Conservation (phyloP, 2,329 filamentous ascomycete genomes). For the Fusarium proliferatum region DNA sequence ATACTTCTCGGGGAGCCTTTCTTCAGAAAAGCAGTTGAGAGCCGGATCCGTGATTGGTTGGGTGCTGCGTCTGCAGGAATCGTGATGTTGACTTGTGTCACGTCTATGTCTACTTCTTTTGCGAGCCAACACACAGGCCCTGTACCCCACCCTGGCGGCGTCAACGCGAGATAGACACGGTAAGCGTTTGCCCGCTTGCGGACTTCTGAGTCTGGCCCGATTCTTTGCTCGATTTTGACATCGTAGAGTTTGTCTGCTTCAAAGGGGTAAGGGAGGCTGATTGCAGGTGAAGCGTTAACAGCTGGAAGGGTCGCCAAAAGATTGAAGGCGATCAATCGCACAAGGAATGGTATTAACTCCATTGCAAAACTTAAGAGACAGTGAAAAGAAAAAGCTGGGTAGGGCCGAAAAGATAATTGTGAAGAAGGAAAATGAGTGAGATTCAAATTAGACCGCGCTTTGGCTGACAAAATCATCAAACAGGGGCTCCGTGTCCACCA, state of each 20-base stretch:
- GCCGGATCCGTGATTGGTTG: slow-evolving; percentile 19
- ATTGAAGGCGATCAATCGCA: slow-evolving; percentile 19
- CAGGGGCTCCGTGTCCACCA: slow-evolving; percentile 12
- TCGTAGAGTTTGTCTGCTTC: slow-evolving; percentile 24
- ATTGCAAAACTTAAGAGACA: slow-evolving; percentile 10
- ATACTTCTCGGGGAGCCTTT: slow-evolving; percentile 21
- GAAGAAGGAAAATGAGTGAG: slow-evolving; percentile 1
- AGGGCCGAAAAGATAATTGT: neutral
- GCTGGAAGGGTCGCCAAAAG: slow-evolving; percentile 22
- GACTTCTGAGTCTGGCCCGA: slow-evolving; percentile 21
- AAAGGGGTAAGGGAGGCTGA: slow-evolving; percentile 38
- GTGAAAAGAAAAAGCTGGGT: neutral
- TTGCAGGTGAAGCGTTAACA: slow-evolving; percentile 13
- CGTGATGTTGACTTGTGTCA: slow-evolving; percentile 39
- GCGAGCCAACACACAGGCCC: slow-evolving; percentile 38
- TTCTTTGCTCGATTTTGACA: slow-evolving; percentile 27
- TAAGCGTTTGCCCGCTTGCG: slow-evolving; percentile 27
- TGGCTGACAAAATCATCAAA: slow-evolving; percentile 21
- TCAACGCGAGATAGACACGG: slow-evolving; percentile 38
- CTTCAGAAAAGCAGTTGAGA: slow-evolving; percentile 31
- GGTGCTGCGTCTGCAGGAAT: slow-evolving; percentile 40
- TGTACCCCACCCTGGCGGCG: slow-evolving; percentile 38
- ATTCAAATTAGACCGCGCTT: slow-evolving; percentile 3
- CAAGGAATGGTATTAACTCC: slow-evolving; percentile 22
- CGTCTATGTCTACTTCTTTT: slow-evolving; percentile 17